Conservation (phyloP, 2,329 filamentous ascomycete genomes). For the Xylaria sp. region DNA sequence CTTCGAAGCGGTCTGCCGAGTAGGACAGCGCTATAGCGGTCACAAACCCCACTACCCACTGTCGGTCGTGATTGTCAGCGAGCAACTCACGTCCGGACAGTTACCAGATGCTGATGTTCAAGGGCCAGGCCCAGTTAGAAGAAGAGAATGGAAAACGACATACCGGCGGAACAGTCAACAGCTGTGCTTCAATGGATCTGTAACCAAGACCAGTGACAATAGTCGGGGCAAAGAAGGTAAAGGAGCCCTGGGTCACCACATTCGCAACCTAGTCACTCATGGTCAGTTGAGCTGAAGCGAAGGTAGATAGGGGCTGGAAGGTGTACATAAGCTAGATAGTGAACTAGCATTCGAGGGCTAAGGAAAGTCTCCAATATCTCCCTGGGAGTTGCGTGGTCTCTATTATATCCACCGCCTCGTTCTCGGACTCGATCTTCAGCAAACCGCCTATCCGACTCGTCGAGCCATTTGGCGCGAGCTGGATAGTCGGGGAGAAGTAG, state of each 20-base stretch:
- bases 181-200: slow-evolving; percentile 32
- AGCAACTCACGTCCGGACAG: no score
- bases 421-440: slow-evolving; percentile 30
- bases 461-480: slow-evolving; percentile 28
- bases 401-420: slow-evolving; percentile 41
- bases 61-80: neutral
- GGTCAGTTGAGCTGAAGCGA: neutral
- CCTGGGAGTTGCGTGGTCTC: slow-evolving; percentile 38
- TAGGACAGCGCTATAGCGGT: slow-evolving; percentile 31
- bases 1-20: slow-evolving; percentile 30
- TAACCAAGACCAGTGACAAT: slow-evolving; percentile 50
- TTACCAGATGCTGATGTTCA: neutral
- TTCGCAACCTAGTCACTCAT: slow-evolving; percentile 29
- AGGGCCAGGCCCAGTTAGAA: neutral
- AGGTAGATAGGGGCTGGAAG: neutral
- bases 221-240: slow-evolving; percentile 56
- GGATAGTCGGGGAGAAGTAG: slow-evolving; percentile 32
- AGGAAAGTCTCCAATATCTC: slow-evolving; percentile 42
- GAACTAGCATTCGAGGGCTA: slow-evolving; percentile 41
- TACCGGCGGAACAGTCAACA: slow-evolving; percentile 34
- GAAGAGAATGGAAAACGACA: neutral
- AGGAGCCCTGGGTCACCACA: slow-evolving; percentile 36
- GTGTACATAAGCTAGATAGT: slow-evolving; percentile 40
- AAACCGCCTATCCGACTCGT: slow-evolving; percentile 24
- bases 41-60: slow-evolving; percentile 34